Evolutionary conservation across 306 rosid genomes (phyloP), one percentile per base, ranked within the genome.

Genomic region (Sicyos baderoa): DNA sequence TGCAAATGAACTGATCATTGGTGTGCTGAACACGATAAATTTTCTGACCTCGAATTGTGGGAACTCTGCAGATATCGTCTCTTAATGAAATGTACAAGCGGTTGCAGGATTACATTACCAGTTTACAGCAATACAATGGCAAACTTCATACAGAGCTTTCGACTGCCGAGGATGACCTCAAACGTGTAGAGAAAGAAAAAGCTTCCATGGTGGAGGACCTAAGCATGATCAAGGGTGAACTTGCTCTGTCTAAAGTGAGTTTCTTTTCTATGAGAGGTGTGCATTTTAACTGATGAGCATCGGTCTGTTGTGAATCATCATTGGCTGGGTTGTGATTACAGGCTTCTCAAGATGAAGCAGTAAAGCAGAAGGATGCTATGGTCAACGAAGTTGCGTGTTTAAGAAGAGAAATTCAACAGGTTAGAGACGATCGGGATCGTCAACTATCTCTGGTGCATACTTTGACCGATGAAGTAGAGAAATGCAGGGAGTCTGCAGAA

Each of bases 81-180:
- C 95, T 93, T 60, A 93, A 90, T 76, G 99, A 93, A 48, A 93
- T 93, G 99, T 90, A 93, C 77, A 93, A 88, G 85, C 84, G 88
- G 54, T 78, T 90, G 64, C 97, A 93, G 77, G 99, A 93, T 49
- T 93, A 93, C 82, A 90, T 90, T 76, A 87, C 99, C 29, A 90
- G 97, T 76, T 82, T 93, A 69, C 99, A 93, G 61, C 95, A 90
- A 54, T 93, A 93, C 78, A 93, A 93, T 71, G 94, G 95, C 70
- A 93, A 93, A 71, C 97, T 93, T 75, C 99, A 93, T 56, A 81
- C 88, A 1, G 99, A 93, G 80, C 97, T 93, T 75, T 88, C 99
- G 22, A n/a, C 88, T 0, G 94, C 74, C 47, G 97, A 93, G 76
- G 89, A 84, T 18, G 97, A 93, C 76, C 94, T 90, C 44, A 93